A percentile compares a stretch with the other conserved stretches of the same genome.
Conservation (phyloP, 1,284 basidiomycete species). For the Ganoderma boninense region DNA sequence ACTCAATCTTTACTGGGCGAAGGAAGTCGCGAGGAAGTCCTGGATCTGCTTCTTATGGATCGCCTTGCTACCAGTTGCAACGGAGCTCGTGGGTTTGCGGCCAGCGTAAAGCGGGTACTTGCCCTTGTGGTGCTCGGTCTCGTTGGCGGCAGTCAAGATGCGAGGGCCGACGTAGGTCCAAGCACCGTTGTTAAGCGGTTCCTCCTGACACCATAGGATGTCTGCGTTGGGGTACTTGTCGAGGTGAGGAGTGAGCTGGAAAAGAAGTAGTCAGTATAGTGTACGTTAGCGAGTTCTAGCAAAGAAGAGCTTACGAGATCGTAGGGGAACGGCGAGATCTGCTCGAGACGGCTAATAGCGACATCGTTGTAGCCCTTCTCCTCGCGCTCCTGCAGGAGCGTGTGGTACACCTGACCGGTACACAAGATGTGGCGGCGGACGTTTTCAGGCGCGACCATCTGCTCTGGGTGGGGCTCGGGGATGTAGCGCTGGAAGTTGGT, state of each 20-base stretch:
- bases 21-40: slow-evolving; percentile 70
- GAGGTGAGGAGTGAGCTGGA: slow-evolving; percentile 83
- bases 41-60: slow-evolving; percentile 90
- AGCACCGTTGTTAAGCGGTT: slow-evolving; percentile 93
- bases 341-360: slow-evolving; percentile 94
- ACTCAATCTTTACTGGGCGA: slow-evolving; percentile 38
- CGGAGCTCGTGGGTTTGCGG: slow-evolving; percentile 87
- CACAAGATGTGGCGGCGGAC: slow-evolving; percentile 94
- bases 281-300: background rate
- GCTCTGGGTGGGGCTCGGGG: slow-evolving; percentile 80
- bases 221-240: slow-evolving; percentile 97
- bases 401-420: slow-evolving; percentile 94
- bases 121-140: slow-evolving; percentile 91
- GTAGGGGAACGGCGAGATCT: slow-evolving; percentile 96
- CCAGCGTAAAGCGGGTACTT: slow-evolving; percentile 91
- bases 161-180: slow-evolving; percentile 95
- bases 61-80: slow-evolving; percentile 91
- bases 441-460: slow-evolving; percentile 83
- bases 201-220: slow-evolving; percentile 92
- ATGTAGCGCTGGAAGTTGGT: slow-evolving; percentile 94
- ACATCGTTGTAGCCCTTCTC: slow-evolving; percentile 91
- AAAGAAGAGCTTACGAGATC: slow-evolving; percentile 66
- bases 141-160: slow-evolving; percentile 82
- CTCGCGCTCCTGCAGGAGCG: slow-evolving; percentile 89
- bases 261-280: slow-evolving; percentile 23